phyloP scores from a whole-genome alignment of 495 filamentous ascomycete genomes.

The Amniculicola lignicola region DNA sequence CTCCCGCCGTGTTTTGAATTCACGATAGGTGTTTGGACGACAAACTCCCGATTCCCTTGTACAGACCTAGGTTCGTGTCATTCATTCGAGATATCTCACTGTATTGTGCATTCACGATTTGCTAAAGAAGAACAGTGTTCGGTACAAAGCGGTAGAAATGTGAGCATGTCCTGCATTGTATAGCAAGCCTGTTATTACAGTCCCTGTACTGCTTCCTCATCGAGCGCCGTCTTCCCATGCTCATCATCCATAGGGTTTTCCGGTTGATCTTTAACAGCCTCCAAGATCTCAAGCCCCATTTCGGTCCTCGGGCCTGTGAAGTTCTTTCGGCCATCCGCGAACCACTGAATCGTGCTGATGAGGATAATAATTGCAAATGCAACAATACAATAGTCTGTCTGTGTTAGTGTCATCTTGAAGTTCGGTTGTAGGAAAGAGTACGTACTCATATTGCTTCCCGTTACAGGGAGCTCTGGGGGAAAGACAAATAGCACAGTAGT shows the following conservation, averaged over 20 bases:
- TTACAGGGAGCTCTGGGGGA: conserved; percentile 64
- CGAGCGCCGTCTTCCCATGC: neutral
- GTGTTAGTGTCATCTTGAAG: conserved; percentile 9
- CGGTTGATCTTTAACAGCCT: conserved; percentile 23
- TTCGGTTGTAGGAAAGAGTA: neutral
- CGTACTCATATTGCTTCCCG: conserved; percentile 69
- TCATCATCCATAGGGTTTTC: neutral
- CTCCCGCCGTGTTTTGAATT: too few relatives aligned
- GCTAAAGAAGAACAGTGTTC: neutral
- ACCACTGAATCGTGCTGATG: conserved; percentile 64
- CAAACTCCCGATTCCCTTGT: too few relatives aligned
- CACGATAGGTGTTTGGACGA: too few relatives aligned
- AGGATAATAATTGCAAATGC: conserved; percentile 67
- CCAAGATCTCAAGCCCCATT: conserved; percentile 27
- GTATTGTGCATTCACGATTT: too few relatives aligned
- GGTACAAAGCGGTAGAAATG: neutral
- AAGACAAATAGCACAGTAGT: conserved; percentile 76
- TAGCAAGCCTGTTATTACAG: neutral
- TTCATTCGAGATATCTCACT: neutral
- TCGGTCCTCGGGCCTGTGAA: conserved; percentile 61
- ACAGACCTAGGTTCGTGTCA: too few relatives aligned
- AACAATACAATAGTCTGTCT: conserved; percentile 57
- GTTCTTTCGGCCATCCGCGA: conserved; percentile 70
- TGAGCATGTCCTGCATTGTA: neutral
- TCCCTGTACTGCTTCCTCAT: neutral